Conservation (phyloP, 2,329 filamentous ascomycete genomes). For the Pseudogymnoascus sp. region DNA sequence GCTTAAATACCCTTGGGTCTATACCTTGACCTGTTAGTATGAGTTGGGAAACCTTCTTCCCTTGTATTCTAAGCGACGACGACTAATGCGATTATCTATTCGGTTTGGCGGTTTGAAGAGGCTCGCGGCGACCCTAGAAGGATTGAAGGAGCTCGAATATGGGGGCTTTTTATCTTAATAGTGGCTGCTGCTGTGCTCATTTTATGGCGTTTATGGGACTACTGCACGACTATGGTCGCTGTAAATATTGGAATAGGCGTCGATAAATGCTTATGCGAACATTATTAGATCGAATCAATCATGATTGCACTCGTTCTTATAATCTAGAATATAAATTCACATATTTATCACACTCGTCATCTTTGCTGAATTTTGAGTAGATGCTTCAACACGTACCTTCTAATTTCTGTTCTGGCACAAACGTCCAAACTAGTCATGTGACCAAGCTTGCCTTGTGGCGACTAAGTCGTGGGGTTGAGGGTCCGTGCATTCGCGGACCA, state of each 20-base stretch:
- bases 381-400: neutral
- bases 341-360: neutral
- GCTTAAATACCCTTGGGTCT: constrained; percentile 10
- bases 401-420: neutral
- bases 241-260: neutral
- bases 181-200: neutral
- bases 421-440: neutral
- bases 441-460: neutral
- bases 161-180: neutral
- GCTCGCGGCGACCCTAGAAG: neutral
- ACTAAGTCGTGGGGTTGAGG: constrained; percentile 4
- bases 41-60: neutral
- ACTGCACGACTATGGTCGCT: neutral
- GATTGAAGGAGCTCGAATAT: neutral
- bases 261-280: neutral
- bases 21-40: neutral
- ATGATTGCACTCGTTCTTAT: neutral
- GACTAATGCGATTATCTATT: neutral
- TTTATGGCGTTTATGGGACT: neutral
- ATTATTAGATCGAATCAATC: neutral
- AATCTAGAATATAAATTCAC: neutral
- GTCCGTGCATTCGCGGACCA: constrained; percentile 11
- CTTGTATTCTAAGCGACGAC: neutral
- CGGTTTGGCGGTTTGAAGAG: neutral
- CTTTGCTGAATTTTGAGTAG: neutral